Evolutionary conservation across 164 flowering plant species (phyloP), one percentile per base, ranked within the genome.

Genomic region (Tinospora cordifolia): DNA sequence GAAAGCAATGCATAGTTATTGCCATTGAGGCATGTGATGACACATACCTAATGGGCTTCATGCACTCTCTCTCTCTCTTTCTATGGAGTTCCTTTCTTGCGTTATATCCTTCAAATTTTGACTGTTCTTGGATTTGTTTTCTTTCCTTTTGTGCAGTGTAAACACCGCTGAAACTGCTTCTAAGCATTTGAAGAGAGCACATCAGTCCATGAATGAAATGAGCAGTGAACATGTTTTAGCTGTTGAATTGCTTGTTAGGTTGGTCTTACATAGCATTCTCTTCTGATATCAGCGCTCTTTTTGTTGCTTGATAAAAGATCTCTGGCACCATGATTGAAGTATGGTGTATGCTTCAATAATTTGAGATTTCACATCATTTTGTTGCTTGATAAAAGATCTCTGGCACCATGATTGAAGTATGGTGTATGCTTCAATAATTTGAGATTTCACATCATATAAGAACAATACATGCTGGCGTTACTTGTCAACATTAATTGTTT

Each of bases 211-310:
- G 63, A 87, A 74, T 40, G 84, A 82, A 69, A 87, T 85, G 86
- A 80, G 84, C n/a, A 76, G 41, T 62, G 76, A 83, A 69, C 89
- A 92, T 69, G 80, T 78, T 49, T 70, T 80, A 30, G 71, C 78
- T 6, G 25, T 88, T 74, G 80, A 57, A 13, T 83, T 83, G 63
- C 79, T 82, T 80, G 83, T 86, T 69, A 90, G 93, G 99, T 92
- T 6, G 63, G 87, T 80, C 39, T n/a, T 26, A 26, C 24, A 41
- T 65, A 0, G 2, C 6, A 19, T 67, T 17, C 21, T 17, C 24
- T 63, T 26, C 24, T 62, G 66, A 60, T 17, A 6, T 38, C 27
- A 3, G 57, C 38, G 62, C n/a, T 40, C 25, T 25, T 36, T 11
- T 70, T 39, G 7, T 70, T 60, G 17, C 72, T 60, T 9, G 34